These are phyloP conservation scores for Solanum chaucha DNA, from an alignment of 257 asterid species.

Conservation along the genomic window DNA sequence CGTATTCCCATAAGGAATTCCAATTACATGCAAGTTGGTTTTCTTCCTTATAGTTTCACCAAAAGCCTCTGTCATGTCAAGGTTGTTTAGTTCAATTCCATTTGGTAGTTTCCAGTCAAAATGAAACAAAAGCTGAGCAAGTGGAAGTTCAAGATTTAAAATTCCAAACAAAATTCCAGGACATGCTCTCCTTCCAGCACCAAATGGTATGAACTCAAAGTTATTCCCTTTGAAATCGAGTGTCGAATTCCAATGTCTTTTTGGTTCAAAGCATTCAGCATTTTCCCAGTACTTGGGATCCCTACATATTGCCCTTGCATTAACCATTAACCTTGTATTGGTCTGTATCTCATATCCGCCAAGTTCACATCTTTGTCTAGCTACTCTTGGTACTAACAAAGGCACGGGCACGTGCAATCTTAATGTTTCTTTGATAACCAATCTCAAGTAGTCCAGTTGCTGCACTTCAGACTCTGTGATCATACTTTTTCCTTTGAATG, in stretches of 20 bases:
- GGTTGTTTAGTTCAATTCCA: slow-evolving; percentile 1
- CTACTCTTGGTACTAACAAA: neutral
- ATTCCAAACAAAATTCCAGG: slow-evolving; percentile 17
- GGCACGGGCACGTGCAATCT: neutral
- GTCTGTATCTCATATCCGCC: slow-evolving; percentile 3
- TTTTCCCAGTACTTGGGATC: slow-evolving; percentile 18
- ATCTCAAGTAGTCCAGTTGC: neutral
- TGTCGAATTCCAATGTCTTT: slow-evolving; percentile 16
- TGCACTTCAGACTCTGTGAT: neutral
- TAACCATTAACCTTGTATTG: slow-evolving; percentile 8
- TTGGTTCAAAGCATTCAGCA: neutral
- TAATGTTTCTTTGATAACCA: neutral
- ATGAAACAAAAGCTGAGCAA: slow-evolving; percentile 17
- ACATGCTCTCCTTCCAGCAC: slow-evolving; percentile 24
- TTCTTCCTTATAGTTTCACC: slow-evolving; percentile 10
- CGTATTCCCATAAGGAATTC: neutral
- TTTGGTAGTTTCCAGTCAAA: slow-evolving; percentile 25
- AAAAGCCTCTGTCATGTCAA: slow-evolving; percentile 17
- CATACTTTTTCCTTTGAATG: neutral
- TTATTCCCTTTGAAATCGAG: slow-evolving; percentile 14
- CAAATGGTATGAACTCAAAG: slow-evolving; percentile 20
- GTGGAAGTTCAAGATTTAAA: slow-evolving; percentile 9
- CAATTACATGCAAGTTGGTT: slow-evolving; percentile 3
- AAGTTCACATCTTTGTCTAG: neutral
- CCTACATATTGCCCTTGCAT: slow-evolving; percentile 23